Conservation (phyloP, 176 grass and related monocot species). For the Raddia guianensis region DNA sequence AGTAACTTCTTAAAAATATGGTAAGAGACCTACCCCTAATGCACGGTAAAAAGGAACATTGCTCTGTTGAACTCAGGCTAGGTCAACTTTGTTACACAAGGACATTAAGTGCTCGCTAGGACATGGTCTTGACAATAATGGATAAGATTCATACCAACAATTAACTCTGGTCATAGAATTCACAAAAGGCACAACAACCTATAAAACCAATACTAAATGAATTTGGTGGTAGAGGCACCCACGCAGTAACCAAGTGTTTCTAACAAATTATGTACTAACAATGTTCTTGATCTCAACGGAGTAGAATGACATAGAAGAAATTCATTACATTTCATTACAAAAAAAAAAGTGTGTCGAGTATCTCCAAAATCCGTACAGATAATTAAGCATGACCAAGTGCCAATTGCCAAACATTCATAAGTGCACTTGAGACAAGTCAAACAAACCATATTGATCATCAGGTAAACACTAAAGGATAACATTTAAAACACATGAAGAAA, state of each 20-base stretch:
- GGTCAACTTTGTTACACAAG: neutral
- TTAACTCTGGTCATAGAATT: neutral
- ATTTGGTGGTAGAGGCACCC: neutral
- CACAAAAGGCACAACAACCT: neutral
- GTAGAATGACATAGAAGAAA: neutral
- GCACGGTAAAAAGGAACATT: slow-evolving; percentile 4
- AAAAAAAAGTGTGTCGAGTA: neutral
- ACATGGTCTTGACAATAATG: neutral
- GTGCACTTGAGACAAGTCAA: slow-evolving; percentile 6
- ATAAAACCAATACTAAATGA: slow-evolving; percentile 27
- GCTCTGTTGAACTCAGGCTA: neutral
- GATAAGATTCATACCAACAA: slow-evolving; percentile 13
- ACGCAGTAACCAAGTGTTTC: slow-evolving; percentile 14
- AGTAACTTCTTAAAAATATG: slow-evolving; percentile 4
- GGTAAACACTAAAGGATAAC: slow-evolving; percentile 3
- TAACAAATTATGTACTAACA: neutral
- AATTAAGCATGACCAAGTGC: slow-evolving; percentile 14
- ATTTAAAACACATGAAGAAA: slow-evolving; percentile 16
- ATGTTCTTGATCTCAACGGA: slow-evolving; percentile 8
- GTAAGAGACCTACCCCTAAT: neutral
- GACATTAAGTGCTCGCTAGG: neutral
- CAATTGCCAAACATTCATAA: slow-evolving; percentile 23
- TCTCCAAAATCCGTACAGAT: slow-evolving; percentile 25
- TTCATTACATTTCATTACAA: neutral
- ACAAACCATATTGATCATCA: slow-evolving; percentile 21